Conservation (phyloP, 768 basidiomycete species). For the Hericium erinaceus region DNA sequence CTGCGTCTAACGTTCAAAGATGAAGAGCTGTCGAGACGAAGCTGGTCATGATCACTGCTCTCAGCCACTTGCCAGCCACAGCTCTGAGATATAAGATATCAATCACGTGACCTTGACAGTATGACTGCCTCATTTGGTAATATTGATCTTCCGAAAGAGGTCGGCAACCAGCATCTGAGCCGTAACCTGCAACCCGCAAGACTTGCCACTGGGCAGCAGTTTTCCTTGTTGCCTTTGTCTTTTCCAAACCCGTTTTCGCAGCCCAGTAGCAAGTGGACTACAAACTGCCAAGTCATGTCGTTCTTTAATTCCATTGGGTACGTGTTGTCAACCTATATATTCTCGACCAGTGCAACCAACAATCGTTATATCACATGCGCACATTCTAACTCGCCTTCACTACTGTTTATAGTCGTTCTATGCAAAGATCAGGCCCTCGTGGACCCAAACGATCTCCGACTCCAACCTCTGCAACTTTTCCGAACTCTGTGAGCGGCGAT, state of each 20-base stretch:
- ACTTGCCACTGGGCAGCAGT: no score
- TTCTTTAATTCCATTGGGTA: constrained; percentile 81
- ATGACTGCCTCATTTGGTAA: neutral
- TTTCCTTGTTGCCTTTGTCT: no score
- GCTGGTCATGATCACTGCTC: no score
- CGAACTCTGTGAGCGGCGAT: constrained; percentile 21
- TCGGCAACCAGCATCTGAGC: neutral
- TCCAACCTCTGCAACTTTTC: constrained; percentile 57
- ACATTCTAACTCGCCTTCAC: neutral
- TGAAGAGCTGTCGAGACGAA: no score
- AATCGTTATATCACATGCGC: neutral
- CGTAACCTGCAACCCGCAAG: no score
- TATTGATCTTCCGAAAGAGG: neutral
- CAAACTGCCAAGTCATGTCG: constrained; percentile 39
- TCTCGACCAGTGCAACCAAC: neutral
- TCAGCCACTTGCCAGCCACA: no score
- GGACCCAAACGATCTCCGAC: constrained; percentile 66
- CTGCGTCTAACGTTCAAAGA: no score
- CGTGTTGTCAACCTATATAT: constrained; percentile 17
- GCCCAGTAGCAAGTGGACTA: no score
- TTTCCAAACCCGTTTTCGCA: no score
- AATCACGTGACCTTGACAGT: neutral
- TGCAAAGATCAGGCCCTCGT: constrained; percentile 56
- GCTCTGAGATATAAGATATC: no score
- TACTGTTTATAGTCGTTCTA: constrained; percentile 47